Evolutionary conservation across 495 filamentous ascomycete species (phyloP).

Genomic region (Lasiosphaeria ovina): DNA sequence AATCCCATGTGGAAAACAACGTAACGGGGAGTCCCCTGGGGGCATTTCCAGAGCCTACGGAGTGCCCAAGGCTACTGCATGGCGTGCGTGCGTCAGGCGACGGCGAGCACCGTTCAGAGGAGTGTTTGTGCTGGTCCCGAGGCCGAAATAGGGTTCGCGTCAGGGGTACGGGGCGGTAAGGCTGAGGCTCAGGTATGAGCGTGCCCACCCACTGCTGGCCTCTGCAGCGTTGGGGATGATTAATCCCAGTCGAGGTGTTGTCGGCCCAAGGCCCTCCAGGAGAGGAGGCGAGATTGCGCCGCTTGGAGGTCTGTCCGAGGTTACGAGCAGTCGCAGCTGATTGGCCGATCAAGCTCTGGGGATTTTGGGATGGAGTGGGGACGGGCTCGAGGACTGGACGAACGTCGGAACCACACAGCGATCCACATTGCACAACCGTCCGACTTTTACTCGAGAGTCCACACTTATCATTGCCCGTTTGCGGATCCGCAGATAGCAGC

Average conservation of each 20-base stretch:
- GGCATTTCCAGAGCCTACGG: neutral
- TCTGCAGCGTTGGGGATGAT: neutral
- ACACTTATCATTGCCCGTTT: too few relatives aligned
- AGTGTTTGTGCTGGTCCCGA: neutral
- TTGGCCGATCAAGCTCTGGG: constrained; percentile 1
- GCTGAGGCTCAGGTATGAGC: constrained; percentile 6
- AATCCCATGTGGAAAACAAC: neutral
- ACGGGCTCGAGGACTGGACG: neutral
- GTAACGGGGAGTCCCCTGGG: neutral
- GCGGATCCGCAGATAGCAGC: too few relatives aligned
- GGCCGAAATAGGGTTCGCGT: constrained; percentile 1
- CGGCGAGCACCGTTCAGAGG: neutral
- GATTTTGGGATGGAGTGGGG: neutral
- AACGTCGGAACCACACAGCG: neutral
- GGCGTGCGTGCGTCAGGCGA: neutral
- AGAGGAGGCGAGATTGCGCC: neutral
- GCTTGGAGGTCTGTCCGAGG: constrained; percentile 2
- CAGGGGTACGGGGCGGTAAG: constrained; percentile 3
- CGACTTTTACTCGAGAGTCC: neutral
- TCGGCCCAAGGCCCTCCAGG: neutral
- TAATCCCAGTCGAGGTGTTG: neutral
- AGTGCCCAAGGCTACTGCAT: neutral
- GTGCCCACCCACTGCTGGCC: neutral
- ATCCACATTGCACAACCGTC: neutral
- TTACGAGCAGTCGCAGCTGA: constrained; percentile 6